phyloP scores from a whole-genome alignment of 495 filamentous ascomycete species.

The Cairneyella variabilis region DNA sequence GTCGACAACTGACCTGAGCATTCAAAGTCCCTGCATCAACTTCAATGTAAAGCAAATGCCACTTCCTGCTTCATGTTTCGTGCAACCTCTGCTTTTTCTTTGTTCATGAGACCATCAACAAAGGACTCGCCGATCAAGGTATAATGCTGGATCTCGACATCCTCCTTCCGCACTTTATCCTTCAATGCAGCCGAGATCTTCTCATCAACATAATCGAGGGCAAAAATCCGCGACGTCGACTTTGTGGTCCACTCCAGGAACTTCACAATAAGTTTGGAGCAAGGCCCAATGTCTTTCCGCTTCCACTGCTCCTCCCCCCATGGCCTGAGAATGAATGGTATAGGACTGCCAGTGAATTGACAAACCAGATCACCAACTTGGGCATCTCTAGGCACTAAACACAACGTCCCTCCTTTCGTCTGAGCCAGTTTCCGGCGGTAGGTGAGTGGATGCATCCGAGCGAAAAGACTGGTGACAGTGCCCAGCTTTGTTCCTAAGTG shows the following conservation, averaged over 20 bases:
- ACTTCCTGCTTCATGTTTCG: neutral
- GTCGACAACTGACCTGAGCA: too few relatives aligned
- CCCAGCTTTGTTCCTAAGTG: neutral
- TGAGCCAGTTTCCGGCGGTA: neutral
- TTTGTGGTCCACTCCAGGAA: too few relatives aligned
- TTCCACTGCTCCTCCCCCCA: neutral
- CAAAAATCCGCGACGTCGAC: neutral
- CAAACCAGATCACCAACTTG: neutral
- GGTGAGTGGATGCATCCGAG: neutral
- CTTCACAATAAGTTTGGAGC: neutral
- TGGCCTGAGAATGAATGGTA: neutral
- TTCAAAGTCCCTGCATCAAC: too few relatives aligned
- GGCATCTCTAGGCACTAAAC: neutral
- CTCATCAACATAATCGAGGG: neutral
- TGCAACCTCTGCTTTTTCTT: neutral
- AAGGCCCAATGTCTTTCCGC: neutral
- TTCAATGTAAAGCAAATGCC: neutral
- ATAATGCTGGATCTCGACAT: constrained; percentile 8
- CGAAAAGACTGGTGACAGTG: neutral
- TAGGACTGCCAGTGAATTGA: neutral
- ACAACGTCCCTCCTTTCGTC: neutral
- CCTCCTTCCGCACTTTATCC: neutral
- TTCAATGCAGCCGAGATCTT: neutral
- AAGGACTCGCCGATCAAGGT: constrained; percentile 20
- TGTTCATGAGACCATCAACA: constrained; percentile 11